Percentiles rank a stretch among this genome's conserved stretches.
phyloP scores from a whole-genome alignment of 2,329 filamentous ascomycete genomes.

The Pseudocercospora fijiensis region DNA sequence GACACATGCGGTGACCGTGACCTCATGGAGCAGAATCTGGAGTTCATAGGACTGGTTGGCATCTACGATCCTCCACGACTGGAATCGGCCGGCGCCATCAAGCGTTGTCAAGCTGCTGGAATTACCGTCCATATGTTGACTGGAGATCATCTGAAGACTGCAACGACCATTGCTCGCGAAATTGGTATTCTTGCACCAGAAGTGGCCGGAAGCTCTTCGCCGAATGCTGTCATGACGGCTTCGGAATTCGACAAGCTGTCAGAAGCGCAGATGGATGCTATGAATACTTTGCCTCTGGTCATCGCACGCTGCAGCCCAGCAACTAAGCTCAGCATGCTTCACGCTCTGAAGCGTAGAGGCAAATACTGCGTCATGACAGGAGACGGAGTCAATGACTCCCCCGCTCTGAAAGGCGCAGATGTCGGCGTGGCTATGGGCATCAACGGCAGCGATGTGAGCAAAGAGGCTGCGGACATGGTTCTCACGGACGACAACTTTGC shows the following conservation, averaged over 20 bases:
- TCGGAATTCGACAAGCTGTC: conserved; percentile 47
- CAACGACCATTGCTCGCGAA: conserved; percentile 48
- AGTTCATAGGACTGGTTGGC: conserved; percentile 34
- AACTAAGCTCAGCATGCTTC: conserved; percentile 51
- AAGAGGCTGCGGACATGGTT: conserved; percentile 48
- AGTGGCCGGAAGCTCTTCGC: conserved; percentile 27
- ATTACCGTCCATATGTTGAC: conserved; percentile 53
- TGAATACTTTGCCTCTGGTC: conserved; percentile 46
- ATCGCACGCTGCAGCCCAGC: conserved; percentile 49
- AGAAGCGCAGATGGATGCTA: conserved; percentile 45
- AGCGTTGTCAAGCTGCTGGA: conserved; percentile 48
- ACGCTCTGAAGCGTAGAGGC: conserved; percentile 45
- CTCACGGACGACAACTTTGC: conserved; percentile 49
- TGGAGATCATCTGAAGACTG: conserved; percentile 49
- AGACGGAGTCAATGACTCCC: conserved; percentile 49
- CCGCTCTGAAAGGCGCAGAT: conserved; percentile 48
- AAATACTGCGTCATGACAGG: conserved; percentile 48
- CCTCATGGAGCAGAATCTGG: conserved; percentile 31
- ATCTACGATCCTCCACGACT: conserved; percentile 38
- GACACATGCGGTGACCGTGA: conserved; percentile 21
- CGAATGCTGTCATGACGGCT: conserved; percentile 45
- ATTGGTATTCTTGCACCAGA: conserved; percentile 44
- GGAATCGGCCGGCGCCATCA: conserved; percentile 42
- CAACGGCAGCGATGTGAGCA: conserved; percentile 47
- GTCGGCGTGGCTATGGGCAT: conserved; percentile 49